Evolutionary conservation across 106 monocot genomes (phyloP).

Genomic region (Gastrodia elata): DNA sequence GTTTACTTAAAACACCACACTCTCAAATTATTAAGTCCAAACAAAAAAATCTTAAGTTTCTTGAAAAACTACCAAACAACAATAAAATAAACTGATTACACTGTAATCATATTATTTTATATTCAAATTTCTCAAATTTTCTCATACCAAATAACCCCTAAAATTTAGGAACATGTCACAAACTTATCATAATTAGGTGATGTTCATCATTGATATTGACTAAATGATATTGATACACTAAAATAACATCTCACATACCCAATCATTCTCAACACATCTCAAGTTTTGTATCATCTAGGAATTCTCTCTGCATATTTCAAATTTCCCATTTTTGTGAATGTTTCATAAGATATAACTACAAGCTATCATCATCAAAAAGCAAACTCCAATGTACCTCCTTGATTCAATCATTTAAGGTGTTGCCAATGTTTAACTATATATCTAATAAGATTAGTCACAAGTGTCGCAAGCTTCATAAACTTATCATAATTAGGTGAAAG

Average conservation of each 20-base stretch:
- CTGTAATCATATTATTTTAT: neutral
- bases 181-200: neutral
- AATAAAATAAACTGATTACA: neutral
- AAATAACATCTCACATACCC: too few species aligned
- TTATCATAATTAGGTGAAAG: too few species aligned
- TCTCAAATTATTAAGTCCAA: too few species aligned
- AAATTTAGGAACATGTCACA: neutral
- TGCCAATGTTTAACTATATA: too few species aligned
- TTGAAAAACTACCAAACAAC: too few species aligned
- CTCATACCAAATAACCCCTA: neutral
- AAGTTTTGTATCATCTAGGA: neutral
- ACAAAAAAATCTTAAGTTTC: too few species aligned
- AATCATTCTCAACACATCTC: neutral
- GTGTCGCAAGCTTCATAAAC: too few species aligned
- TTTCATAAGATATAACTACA: neutral
- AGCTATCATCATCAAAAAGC: neutral
- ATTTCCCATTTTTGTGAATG: neutral
- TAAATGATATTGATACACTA: neutral
- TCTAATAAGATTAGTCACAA: too few species aligned
- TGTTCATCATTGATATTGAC: neutral
- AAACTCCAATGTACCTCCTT: neutral
- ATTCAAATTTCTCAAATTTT: too few species aligned
- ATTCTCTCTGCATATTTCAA: neutral
- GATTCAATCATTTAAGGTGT: too few species aligned
- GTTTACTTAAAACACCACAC: too few species aligned